A percentile compares a stretch with the other conserved stretches of the same genome.
Conservation (phyloP, 352 stramenopile species). For the Phytopythium helicoides region DNA sequence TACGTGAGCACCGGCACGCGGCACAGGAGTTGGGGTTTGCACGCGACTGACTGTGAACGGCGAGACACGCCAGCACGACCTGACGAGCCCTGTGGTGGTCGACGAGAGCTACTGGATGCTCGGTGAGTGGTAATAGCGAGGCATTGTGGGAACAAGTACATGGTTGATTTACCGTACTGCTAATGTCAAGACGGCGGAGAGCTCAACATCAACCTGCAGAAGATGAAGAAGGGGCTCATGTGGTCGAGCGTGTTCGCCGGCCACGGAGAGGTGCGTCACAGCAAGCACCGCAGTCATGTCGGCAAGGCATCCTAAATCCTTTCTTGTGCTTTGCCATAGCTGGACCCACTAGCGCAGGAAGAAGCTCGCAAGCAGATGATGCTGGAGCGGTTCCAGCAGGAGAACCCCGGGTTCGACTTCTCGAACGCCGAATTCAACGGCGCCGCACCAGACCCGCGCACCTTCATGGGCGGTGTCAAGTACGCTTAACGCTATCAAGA, state of each 20-base stretch:
- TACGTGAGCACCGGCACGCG: slow-evolving; percentile 27
- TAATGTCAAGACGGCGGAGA: slow-evolving; percentile 72
- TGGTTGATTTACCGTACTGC: neutral
- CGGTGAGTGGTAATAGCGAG: slow-evolving; percentile 29
- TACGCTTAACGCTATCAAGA: slow-evolving; percentile 47
- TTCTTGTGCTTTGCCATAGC: too few relatives aligned
- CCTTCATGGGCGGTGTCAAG: slow-evolving; percentile 96
- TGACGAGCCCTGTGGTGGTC: slow-evolving; percentile 90
- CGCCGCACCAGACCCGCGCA: slow-evolving; percentile 92
- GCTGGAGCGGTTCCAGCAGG: slow-evolving; percentile 97
- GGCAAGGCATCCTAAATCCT: too few relatives aligned
- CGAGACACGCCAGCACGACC: slow-evolving; percentile 72
- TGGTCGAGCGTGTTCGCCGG: slow-evolving; percentile 91
- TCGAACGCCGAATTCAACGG: slow-evolving; percentile 97
- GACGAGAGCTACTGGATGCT: slow-evolving; percentile 97
- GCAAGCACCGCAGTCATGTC: too few relatives aligned
- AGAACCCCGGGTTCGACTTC: slow-evolving; percentile 99
- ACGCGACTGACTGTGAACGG: neutral
- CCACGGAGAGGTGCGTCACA: slow-evolving; percentile 62
- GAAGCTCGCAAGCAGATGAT: slow-evolving; percentile 96
- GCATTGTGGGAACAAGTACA: neutral
- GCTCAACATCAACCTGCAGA: slow-evolving; percentile 93
- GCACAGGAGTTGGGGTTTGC: too few relatives aligned
- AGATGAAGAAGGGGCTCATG: slow-evolving; percentile 95
- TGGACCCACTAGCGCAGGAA: slow-evolving; percentile 91